phyloP scores from a whole-genome alignment of 176 grass and related monocot genomes.

The Otatea glauca region DNA sequence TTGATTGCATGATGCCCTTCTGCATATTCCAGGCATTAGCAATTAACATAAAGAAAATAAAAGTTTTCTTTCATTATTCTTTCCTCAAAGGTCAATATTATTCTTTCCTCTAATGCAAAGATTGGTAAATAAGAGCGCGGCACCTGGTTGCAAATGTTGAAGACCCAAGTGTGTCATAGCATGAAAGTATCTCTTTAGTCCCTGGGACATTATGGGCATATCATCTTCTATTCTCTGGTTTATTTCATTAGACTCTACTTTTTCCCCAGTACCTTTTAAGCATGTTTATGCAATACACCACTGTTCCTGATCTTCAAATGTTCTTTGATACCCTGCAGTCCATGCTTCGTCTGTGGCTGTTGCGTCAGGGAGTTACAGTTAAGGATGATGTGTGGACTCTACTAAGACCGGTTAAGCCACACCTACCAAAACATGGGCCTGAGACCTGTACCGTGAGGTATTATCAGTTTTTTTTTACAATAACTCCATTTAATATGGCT shows the following conservation, averaged over 20 bases:
- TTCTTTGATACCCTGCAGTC: conserved; percentile 61
- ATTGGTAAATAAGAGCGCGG: background rate
- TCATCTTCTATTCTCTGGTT: background rate
- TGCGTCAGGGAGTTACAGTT: conserved; percentile 57
- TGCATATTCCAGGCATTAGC: background rate
- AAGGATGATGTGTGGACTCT: conserved; percentile 53
- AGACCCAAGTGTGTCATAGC: background rate
- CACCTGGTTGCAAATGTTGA: background rate
- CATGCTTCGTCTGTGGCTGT: conserved; percentile 77
- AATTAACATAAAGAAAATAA: conserved; percentile 7
- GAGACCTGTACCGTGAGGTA: conserved; percentile 63
- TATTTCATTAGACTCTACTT: conserved; percentile 9
- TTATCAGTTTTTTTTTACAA: background rate
- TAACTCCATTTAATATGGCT: background rate
- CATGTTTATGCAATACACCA: conserved; percentile 19
- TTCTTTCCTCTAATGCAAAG: conserved; percentile 40
- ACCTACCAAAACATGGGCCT: conserved; percentile 47
- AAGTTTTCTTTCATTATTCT: conserved; percentile 25
- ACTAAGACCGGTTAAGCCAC: conserved; percentile 44
- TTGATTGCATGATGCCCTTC: conserved; percentile 27
- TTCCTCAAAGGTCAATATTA: conserved; percentile 30
- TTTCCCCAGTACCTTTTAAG: background rate
- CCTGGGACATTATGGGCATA: background rate
- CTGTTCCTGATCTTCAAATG: conserved; percentile 21
- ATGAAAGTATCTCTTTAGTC: background rate